Base-by-base conservation (phyloP, 2,329 filamentous ascomycete genomes). In the Basipetospora chlamydospora region DNA sequence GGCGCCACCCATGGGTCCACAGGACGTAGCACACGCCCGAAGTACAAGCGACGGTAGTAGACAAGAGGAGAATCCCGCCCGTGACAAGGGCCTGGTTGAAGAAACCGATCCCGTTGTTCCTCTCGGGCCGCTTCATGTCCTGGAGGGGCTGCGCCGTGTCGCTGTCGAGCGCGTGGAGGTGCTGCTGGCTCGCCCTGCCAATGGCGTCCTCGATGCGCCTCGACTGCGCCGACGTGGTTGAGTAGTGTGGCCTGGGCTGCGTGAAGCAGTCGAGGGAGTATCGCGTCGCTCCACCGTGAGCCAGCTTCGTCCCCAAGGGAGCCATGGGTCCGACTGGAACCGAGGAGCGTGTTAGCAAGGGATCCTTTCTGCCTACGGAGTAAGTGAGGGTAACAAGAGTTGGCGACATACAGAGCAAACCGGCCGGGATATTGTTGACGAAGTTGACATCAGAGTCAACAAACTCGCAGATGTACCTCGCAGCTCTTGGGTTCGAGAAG, bases 401-500 rank as follows among this genome's bases (percentile, higher is more conserved):
- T n/a, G n/a, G n/a, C n/a, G n/a, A n/a, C n/a, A n/a, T 36, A 44
- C 42, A 44, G 4, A 78, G 60, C 2, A 78, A 53, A 23, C 67
- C 59, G 2, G 55, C 42, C 0, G 73, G 73, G 6, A 78, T 60
- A 36, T 73, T 65, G 48, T 78, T 78, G 38, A 71, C 54, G 46
- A 66, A 69, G 0, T 66, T 64, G 1, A 63, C 48, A 10, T 64
- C 54, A 3, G 69, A 57, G 7, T 58, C 46, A 25, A 77, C 53
- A 48, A 70, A 74, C 43, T 77, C 69, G 6, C 61, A 58, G 4
- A 78, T 56, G 42, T 77, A 79, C 47, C 77, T 78, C 12, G 63
- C 68, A 3, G 64, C 54, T 2, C 55, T 42, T 0, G 63, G 55
- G 16, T 55, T 54, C 8, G 63, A 62, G 47, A 74, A 77, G 42